phyloP scores from a whole-genome alignment of 2,329 filamentous ascomycete species.

The Colletotrichum endophyticum region DNA sequence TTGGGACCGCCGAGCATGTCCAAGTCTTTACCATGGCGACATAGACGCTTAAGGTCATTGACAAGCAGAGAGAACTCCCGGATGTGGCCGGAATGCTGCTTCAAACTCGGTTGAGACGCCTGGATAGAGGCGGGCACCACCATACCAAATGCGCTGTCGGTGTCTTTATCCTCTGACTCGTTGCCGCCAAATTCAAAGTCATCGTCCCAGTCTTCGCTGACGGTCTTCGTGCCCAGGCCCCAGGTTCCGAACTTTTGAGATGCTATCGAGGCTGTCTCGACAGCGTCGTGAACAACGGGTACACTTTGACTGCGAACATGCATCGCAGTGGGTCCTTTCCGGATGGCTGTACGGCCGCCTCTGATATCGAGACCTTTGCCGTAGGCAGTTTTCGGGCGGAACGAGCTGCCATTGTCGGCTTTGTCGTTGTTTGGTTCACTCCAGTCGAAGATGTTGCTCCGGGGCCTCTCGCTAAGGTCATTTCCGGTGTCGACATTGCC shows the following conservation, averaged over 20 bases:
- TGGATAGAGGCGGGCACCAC: conserved; percentile 81
- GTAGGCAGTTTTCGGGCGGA: conserved; percentile 76
- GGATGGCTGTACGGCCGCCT: conserved; percentile 70
- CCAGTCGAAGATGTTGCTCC: conserved; percentile 81
- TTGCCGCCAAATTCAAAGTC: conserved; percentile 78
- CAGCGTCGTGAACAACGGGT: conserved; percentile 70
- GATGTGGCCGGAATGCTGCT: conserved; percentile 83
- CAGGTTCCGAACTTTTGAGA: conserved; percentile 79
- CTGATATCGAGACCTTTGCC: conserved; percentile 75
- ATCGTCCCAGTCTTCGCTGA: conserved; percentile 88
- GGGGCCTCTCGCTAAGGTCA: conserved; percentile 51
- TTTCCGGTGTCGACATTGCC: conserved; percentile 34
- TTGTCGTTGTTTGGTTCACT: conserved; percentile 72
- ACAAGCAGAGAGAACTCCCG: conserved; percentile 82
- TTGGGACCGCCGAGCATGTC: conserved; percentile 66
- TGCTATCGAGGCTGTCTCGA: conserved; percentile 58
- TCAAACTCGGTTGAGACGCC: conserved; percentile 81
- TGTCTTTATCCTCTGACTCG: conserved; percentile 41
- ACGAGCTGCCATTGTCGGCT: conserved; percentile 62
- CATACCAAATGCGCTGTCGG: conserved; percentile 55
- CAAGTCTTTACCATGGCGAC: conserved; percentile 71
- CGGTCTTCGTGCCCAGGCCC: conserved; percentile 79
- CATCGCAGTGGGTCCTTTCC: conserved; percentile 70
- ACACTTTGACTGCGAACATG: conserved; percentile 85
- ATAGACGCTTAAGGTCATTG: conserved; percentile 81